phyloP scores from a whole-genome alignment of 2,329 filamentous ascomycete species.

The Cladosporium sp. region DNA sequence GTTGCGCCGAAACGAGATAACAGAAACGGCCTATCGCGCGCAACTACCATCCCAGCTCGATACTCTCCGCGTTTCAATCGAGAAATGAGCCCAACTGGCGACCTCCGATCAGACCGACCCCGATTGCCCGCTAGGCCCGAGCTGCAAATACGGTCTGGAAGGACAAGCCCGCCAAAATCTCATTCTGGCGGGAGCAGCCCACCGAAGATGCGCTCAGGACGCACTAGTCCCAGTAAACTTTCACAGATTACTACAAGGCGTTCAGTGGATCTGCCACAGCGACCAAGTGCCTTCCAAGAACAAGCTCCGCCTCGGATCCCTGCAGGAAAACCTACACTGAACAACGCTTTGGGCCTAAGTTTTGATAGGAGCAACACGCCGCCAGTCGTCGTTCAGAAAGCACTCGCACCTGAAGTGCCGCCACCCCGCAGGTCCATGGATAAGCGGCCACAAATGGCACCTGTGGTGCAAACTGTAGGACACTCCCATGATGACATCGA shows the following conservation, averaged over 20 bases:
- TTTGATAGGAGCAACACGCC: slow-evolving; percentile 26
- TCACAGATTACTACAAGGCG: slow-evolving; percentile 28
- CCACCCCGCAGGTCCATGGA: slow-evolving; percentile 36
- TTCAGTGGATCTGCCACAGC: slow-evolving; percentile 24
- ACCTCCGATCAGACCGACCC: slow-evolving; percentile 32
- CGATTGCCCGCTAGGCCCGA: slow-evolving; percentile 36
- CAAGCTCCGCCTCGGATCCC: slow-evolving; percentile 29
- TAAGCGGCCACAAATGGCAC: slow-evolving; percentile 25
- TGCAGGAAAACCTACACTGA: slow-evolving; percentile 25
- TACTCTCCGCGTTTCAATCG: slow-evolving; percentile 23
- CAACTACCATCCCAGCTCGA: slow-evolving; percentile 30
- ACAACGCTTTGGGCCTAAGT: slow-evolving; percentile 31
- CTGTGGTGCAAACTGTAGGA: slow-evolving; percentile 40
- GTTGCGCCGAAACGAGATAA: slow-evolving; percentile 25
- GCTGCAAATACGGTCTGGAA: slow-evolving; percentile 32
- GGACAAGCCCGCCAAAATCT: slow-evolving; percentile 31
- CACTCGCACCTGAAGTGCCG: slow-evolving; percentile 34
- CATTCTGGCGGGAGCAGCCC: slow-evolving; percentile 32
- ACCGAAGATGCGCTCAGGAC: slow-evolving; percentile 22
- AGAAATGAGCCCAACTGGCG: slow-evolving; percentile 22
- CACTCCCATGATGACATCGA: slow-evolving; percentile 43
- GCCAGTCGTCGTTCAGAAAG: slow-evolving; percentile 19
- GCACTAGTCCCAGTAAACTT: slow-evolving; percentile 19
- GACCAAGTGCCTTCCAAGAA: slow-evolving; percentile 24
- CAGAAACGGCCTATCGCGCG: slow-evolving; percentile 23